Evolutionary conservation across 2,329 filamentous ascomycete genomes (phyloP), one percentile per base, ranked within the genome.

Genomic region (Penicillium janthinellum): DNA sequence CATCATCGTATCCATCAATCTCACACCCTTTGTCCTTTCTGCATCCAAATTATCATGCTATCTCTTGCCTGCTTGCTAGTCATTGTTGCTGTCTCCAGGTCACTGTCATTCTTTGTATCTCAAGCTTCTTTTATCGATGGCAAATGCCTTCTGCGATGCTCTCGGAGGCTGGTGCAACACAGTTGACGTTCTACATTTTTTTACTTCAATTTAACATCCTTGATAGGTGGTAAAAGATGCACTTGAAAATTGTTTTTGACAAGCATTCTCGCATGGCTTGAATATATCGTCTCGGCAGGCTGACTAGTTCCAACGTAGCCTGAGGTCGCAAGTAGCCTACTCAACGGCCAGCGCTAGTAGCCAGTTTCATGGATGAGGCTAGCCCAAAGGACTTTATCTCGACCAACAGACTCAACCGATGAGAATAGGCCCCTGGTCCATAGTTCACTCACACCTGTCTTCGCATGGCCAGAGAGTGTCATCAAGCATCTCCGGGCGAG

Each of bases 201-300:
- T 45, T 54, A 51, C 44, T 22, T 42, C 14, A 28, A 14, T 41
- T 25, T 37, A 42, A 56, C 44, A n/a, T 20, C 12, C 31, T 38
- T 37, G 48, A 45, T 47, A 44, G 53, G 50, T 51, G 10, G 50
- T 60, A 50, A 60, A 57, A 60, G 45, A 60, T 54, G 45, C 50
- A 60, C 39, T 50, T 38, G 14, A 54, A 47, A 17, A 25, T 51
- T 11, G 17, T 17, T 38, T 38, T 37, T 25, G n/a, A 44, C 28
- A 28, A 39, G 14, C n/a, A 20, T 39, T 38, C 47, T 39, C 31
- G 48, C 39, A 28, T 17, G 31, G 15, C n/a, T 22, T 49, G 7
- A 41, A 35, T 28, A 41, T 39, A 28, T 12, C 22, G 22, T 10
- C n/a, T 34, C 28, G 8, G 45, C 45, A 12, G n/a, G 45, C 10